A percentile compares a stretch with the other conserved stretches of the same genome.
phyloP scores from a whole-genome alignment of 2,329 filamentous ascomycete species.

The Cladophialophora psammophila region DNA sequence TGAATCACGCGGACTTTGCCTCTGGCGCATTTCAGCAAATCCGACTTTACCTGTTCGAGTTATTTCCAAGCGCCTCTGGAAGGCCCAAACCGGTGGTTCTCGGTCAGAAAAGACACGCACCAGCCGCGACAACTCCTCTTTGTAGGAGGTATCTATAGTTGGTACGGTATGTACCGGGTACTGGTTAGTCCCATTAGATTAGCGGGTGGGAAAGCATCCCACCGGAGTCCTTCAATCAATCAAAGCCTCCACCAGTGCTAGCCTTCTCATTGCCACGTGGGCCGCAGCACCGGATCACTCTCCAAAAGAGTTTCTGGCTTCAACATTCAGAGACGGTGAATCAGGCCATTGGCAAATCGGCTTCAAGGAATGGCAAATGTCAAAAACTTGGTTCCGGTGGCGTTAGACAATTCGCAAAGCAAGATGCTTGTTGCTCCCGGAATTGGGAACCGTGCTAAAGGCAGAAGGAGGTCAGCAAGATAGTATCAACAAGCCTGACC shows the following conservation, averaged over 20 bases:
- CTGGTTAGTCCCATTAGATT: background rate
- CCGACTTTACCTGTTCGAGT: background rate
- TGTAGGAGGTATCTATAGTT: background rate
- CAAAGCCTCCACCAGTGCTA: background rate
- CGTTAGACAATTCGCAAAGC: background rate
- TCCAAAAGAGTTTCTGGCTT: background rate
- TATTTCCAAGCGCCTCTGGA: background rate
- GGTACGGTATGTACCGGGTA: background rate
- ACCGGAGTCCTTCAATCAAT: background rate
- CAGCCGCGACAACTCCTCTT: background rate
- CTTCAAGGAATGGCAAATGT: background rate
- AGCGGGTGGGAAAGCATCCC: constrained; percentile 1
- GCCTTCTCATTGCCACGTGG: background rate
- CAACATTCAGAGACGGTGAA: constrained; percentile 2
- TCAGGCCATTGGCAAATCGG: background rate
- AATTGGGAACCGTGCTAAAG: background rate
- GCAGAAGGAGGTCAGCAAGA: background rate
- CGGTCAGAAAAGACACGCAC: background rate
- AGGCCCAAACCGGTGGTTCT: background rate
- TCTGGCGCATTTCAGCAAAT: background rate
- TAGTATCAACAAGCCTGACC: background rate
- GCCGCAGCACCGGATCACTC: background rate
- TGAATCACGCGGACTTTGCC: background rate
- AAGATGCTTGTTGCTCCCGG: background rate
- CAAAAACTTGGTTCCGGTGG: background rate